Base-by-base conservation (phyloP, 2,329 filamentous ascomycete species). In the Didymella exigua region DNA sequence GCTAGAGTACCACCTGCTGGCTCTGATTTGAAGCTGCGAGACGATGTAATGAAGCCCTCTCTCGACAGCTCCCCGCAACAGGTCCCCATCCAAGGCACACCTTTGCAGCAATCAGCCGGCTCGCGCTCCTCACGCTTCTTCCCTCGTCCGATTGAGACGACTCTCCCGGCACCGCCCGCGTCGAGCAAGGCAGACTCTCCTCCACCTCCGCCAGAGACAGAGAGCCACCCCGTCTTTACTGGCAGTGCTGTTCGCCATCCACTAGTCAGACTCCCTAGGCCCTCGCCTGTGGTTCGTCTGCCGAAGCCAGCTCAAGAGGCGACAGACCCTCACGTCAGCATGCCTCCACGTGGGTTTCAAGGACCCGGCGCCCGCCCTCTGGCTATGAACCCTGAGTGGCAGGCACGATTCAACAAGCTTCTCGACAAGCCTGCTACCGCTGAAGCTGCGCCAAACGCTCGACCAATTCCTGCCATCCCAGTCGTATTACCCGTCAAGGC, bases 371-470 rank as follows among this genome's bases (percentile, higher is more conserved):
- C 76, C 4, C 70, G 74, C 67, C 67, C 71, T 64, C 70, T 76
- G 60, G 64, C 54, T 74, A 79, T 70, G 56, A 68, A 69, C 33
- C 45, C 80, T 76, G 82, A 82, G 49, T 93, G 92, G 92, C 91
- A 96, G 73, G 88, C 89, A 65, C 87, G 87, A 66, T 92, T 97
- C 73, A 92, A 96, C 73, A 87, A 83, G 40, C 82, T 96, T 38
- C 81, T 87, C 50, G 84, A 86, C 63, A 92, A 89, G 70, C 81
- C 85, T 5, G 16, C 57, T 26, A 54, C 58, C 33, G 40, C 52
- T 36, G 75, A 7, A 76, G 82, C 18, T 40, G 49, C 47, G 18
- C 45, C 65, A 14, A 41, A 50, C 9, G 26, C 43, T 33, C 65
- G 59, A 23, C 48, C 50, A 13, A 30, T 53, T 13, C 33, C 62